Conservation (phyloP, 2,329 filamentous ascomycete species). For the Tolypocladium amazonense region DNA sequence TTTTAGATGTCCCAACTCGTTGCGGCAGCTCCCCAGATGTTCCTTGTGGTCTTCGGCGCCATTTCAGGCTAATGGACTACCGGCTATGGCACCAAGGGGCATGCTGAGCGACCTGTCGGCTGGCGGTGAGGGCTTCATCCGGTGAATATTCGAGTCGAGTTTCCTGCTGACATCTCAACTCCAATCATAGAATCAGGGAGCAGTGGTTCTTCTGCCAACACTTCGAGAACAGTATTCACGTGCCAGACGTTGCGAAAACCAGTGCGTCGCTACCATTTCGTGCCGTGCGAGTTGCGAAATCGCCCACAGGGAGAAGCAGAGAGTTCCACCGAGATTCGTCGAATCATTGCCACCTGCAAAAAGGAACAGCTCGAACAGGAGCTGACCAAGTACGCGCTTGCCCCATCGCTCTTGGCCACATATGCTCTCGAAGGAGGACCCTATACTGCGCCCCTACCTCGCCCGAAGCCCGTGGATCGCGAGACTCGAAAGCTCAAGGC, state of each 20-base stretch:
- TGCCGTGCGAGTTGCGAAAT: slow-evolving; percentile 1
- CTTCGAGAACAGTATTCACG: background rate
- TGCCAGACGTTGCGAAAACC: slow-evolving; percentile 8
- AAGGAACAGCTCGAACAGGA: background rate
- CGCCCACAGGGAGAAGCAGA: slow-evolving; percentile 2
- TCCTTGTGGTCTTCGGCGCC: slow-evolving; percentile 6
- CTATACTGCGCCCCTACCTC: background rate
- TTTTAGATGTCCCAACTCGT: slow-evolving; percentile 12
- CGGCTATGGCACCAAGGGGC: background rate
- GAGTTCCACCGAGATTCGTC: slow-evolving; percentile 13
- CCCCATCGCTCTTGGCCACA: slow-evolving; percentile 4
- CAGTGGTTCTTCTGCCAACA: background rate
- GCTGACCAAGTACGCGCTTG: slow-evolving; percentile 1
- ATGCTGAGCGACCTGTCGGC: background rate
- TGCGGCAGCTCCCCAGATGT: slow-evolving; percentile 12
- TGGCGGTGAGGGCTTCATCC: background rate
- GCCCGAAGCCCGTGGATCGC: background rate
- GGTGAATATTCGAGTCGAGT: background rate
- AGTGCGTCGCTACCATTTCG: slow-evolving; percentile 9
- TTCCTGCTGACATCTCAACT: background rate
- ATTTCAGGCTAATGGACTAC: no score
- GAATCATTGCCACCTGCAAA: slow-evolving; percentile 5
- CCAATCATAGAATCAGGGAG: background rate
- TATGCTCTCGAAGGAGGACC: slow-evolving; percentile 1
- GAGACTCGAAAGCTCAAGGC: background rate